A percentile compares a stretch with the other conserved stretches of the same genome.
These are phyloP conservation scores for Solanum acaule DNA, from an alignment of 257 asterid species.

Conservation along the genomic window DNA sequence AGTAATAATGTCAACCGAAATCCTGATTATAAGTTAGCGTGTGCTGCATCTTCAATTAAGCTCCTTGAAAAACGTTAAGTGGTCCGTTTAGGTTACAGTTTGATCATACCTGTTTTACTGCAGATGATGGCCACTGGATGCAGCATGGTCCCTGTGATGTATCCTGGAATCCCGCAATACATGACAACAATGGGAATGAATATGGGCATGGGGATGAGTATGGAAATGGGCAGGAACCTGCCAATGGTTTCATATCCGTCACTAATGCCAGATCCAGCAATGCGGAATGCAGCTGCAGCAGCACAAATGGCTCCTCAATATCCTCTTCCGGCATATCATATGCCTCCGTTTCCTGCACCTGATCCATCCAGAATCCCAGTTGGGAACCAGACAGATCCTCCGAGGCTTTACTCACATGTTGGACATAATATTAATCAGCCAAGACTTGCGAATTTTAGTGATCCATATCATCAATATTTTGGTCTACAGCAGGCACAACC, in stretches of 20 bases:
- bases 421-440: conserved; percentile 12
- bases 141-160: conserved; percentile 34
- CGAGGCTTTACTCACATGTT: conserved; percentile 2
- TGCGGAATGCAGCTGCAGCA: conserved; percentile 35
- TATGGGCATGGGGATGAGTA: conserved; percentile 26
- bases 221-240: conserved; percentile 54
- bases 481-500: conserved; percentile 21
- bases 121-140: conserved; percentile 46
- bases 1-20: neutral
- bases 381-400: conserved; percentile 16
- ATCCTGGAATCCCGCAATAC: conserved; percentile 28
- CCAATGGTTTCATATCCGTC: conserved; percentile 48
- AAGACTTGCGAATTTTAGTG: conserved; percentile 2
- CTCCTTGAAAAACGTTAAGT: neutral
- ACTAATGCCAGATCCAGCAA: conserved; percentile 32
- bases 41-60: neutral
- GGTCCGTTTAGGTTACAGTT: neutral
- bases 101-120: neutral
- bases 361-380: conserved; percentile 34
- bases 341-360: conserved; percentile 35
- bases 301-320: conserved; percentile 39
- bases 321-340: conserved; percentile 43
- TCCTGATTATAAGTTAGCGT: neutral
- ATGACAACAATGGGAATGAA: conserved; percentile 21
- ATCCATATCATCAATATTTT: conserved; percentile 21